These are phyloP conservation scores for Staphylotrichum tortipilum DNA, from an alignment of 495 filamentous ascomycete species.

Conservation along the genomic window DNA sequence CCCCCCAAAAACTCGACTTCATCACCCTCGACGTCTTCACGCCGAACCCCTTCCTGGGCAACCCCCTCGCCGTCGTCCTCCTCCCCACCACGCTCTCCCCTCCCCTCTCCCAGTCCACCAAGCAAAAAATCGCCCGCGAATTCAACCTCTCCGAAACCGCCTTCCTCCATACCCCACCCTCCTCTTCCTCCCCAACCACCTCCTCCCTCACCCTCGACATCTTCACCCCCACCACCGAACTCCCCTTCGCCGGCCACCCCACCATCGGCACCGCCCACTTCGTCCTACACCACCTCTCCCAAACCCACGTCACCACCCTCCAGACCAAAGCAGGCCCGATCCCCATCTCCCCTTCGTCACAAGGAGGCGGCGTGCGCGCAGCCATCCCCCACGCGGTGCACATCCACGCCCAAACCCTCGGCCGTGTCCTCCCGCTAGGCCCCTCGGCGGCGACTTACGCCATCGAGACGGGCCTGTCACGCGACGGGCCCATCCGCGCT, in stretches of 20 bases:
- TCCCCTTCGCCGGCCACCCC: constrained; percentile 73
- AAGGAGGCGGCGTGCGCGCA: constrained; percentile 33
- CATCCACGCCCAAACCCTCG: constrained; percentile 42
- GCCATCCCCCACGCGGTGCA: constrained; percentile 58
- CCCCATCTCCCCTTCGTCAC: constrained; percentile 11
- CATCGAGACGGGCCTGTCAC: constrained; percentile 15
- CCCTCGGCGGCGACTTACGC: not conserved
- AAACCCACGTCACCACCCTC: constrained; percentile 33
- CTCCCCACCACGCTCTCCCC: constrained; percentile 32
- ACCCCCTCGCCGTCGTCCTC: constrained; percentile 57
- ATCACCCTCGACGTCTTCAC: constrained; percentile 66
- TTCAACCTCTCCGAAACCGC: constrained; percentile 84
- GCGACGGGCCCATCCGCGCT: constrained; percentile 19
- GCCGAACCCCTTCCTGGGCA: constrained; percentile 46
- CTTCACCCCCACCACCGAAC: constrained; percentile 53
- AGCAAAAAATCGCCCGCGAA: constrained; percentile 61
- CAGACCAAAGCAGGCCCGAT: constrained; percentile 55
- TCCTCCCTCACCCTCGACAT: constrained; percentile 47
- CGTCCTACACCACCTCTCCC: constrained; percentile 29
- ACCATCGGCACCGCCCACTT: constrained; percentile 62
- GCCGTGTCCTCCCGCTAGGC: constrained; percentile 5
- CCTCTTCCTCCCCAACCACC: not conserved
- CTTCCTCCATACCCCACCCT: constrained; percentile 52
- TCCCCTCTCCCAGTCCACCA: constrained; percentile 40
- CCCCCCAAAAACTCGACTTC: constrained; percentile 34